Percentiles rank a stretch among this genome's conserved stretches.
Conservation (phyloP, 2,329 filamentous ascomycete genomes). For the Westerdykella sp. region DNA sequence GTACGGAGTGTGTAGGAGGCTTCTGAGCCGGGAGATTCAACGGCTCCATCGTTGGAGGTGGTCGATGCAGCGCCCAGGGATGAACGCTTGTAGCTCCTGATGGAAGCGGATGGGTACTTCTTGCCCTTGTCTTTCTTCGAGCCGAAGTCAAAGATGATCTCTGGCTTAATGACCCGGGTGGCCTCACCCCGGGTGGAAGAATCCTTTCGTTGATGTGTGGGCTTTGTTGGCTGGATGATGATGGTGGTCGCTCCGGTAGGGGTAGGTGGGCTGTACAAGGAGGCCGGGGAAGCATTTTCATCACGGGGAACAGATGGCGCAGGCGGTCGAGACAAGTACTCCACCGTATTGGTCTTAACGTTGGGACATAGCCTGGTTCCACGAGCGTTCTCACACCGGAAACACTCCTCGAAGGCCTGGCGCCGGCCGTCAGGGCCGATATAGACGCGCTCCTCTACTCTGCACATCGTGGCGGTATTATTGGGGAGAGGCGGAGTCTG, state of each 20-base stretch:
- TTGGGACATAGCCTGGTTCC: constrained; percentile 20
- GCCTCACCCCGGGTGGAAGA: constrained; percentile 21
- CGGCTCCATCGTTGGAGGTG: constrained; percentile 17
- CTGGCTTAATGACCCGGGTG: constrained; percentile 16
- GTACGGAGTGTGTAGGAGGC: constrained; percentile 27
- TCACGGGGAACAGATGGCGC: constrained; percentile 12
- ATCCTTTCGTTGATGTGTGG: constrained; percentile 12
- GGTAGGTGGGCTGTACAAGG: constrained; percentile 24
- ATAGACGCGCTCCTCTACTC: constrained; percentile 28
- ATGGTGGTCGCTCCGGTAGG: constrained; percentile 21
- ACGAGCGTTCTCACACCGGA: constrained; percentile 19
- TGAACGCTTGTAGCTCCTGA: constrained; percentile 19
- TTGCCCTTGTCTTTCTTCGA: constrained; percentile 21
- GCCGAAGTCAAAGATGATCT: constrained; percentile 26
- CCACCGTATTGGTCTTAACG: constrained; percentile 15
- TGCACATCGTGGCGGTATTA: constrained; percentile 22
- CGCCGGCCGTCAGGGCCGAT: constrained; percentile 19
- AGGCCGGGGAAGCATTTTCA: constrained; percentile 24
- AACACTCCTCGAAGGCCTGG: constrained; percentile 19
- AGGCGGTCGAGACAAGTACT: constrained; percentile 17
- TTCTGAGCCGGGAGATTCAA: constrained; percentile 28
- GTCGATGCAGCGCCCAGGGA: constrained; percentile 19
- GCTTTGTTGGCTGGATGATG: constrained; percentile 11
- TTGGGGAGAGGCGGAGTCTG: not conserved
- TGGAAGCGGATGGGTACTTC: constrained; percentile 15